These are phyloP conservation scores for Cryptococcus sp. DNA, from an alignment of 1,284 basidiomycete genomes.

Conservation along the genomic window DNA sequence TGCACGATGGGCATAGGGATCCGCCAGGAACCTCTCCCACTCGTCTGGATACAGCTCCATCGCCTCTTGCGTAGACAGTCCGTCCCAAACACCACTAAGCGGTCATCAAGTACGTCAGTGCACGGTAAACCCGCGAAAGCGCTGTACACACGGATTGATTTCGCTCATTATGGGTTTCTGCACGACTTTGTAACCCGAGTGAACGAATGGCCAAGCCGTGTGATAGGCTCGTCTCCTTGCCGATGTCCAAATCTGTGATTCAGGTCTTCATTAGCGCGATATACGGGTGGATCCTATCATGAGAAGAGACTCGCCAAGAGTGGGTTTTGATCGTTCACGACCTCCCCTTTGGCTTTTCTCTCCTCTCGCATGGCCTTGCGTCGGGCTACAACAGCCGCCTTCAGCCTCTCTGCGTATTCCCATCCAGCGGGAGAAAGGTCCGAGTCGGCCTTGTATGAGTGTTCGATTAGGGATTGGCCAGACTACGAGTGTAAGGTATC, in stretches of 20 bases:
- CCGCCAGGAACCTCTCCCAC: conserved; percentile 86
- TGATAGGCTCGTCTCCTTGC: conserved; percentile 89
- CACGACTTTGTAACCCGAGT: conserved; percentile 71
- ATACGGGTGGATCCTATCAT: not conserved
- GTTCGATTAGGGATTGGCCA: conserved; percentile 93
- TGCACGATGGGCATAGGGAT: conserved; percentile 90
- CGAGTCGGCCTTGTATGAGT: conserved; percentile 97
- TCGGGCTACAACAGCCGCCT: conserved; percentile 78
- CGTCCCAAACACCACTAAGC: conserved; percentile 80
- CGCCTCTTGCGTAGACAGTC: conserved; percentile 85
- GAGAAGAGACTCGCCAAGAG: conserved; percentile 64
- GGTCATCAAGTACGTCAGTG: conserved; percentile 3
- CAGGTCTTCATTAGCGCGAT: conserved; percentile 6
- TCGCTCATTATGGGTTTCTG: conserved; percentile 96
- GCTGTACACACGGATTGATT: conserved; percentile 74
- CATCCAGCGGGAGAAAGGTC: conserved; percentile 92
- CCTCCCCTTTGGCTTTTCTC: conserved; percentile 61
- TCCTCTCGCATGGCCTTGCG: conserved; percentile 61
- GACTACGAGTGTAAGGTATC: conserved; percentile 57
- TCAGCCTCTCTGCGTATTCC: conserved; percentile 87
- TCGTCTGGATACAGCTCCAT: conserved; percentile 89
- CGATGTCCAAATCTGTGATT: conserved; percentile 87
- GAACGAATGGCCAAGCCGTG: conserved; percentile 92
- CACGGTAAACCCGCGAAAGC: too few relatives aligned
- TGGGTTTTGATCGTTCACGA: conserved; percentile 62